Percentiles rank a stretch among this genome's conserved stretches.
phyloP scores from a whole-genome alignment of 2,329 filamentous ascomycete species.

The Fusarium graminum region DNA sequence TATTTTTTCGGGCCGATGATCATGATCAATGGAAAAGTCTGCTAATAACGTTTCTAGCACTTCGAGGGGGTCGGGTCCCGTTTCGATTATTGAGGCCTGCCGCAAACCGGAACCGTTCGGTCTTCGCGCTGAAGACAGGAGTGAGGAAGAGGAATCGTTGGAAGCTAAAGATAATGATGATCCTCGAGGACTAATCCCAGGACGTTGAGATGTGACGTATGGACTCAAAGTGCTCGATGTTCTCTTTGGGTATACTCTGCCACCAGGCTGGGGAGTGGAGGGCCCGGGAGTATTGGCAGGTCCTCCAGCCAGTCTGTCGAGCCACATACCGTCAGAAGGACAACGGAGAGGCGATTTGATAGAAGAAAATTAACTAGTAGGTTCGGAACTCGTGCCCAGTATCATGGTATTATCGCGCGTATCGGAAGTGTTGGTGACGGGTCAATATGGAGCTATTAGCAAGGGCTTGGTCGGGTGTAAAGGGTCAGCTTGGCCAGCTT shows the following conservation, averaged over 20 bases:
- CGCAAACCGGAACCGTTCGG: constrained; percentile 77
- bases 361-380: constrained; percentile 18
- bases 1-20: constrained; percentile 21
- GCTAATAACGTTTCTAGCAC: constrained; percentile 69
- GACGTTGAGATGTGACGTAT: constrained; percentile 75
- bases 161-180: constrained; percentile 84
- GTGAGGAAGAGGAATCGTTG: constrained; percentile 81
- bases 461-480: constrained; percentile 37
- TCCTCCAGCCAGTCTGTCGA: constrained; percentile 81
- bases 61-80: constrained; percentile 76
- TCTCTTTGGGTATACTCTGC: constrained; percentile 75
- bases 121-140: constrained; percentile 73
- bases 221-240: constrained; percentile 77
- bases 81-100: constrained; percentile 65
- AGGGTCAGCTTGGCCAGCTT: constrained; percentile 49
- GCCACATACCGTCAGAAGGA: constrained; percentile 76
- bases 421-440: constrained; percentile 14
- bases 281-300: constrained; percentile 71
- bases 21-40: constrained; percentile 43
- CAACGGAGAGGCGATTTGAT: constrained; percentile 13
- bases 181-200: constrained; percentile 75
- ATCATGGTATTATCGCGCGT: constrained; percentile 32
- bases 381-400: background rate
- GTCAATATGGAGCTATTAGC: constrained; percentile 17
- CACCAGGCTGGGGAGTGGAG: constrained; percentile 71